phyloP scores from a whole-genome alignment of 768 basidiomycete species.

The Polyporus arcularius region DNA sequence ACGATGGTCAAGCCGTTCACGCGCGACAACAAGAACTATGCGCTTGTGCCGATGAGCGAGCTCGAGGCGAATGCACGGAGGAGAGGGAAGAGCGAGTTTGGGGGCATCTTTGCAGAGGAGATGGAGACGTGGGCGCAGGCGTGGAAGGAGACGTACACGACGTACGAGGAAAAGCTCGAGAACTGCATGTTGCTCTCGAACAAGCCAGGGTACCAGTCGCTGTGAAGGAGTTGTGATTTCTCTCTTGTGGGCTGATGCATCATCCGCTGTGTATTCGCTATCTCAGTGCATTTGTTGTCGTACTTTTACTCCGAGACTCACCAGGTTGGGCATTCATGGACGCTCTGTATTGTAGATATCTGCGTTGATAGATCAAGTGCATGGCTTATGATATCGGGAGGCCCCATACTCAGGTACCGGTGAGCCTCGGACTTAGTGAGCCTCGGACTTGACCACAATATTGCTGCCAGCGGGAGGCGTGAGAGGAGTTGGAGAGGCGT shows the following conservation, averaged over 20 bases:
- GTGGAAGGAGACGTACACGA: slow-evolving; percentile 30
- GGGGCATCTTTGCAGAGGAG: slow-evolving; percentile 35
- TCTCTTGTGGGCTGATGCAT: not conserved
- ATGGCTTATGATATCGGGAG: no score
- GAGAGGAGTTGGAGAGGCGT: not conserved
- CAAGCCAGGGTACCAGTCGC: not conserved
- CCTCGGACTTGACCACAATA: not conserved
- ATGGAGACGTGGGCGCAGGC: slow-evolving; percentile 37
- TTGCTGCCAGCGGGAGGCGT: not conserved
- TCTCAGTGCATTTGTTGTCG: not conserved
- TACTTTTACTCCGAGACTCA: no score
- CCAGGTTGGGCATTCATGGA: no score
- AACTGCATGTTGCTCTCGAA: slow-evolving; percentile 15
- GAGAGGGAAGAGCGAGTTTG: slow-evolving; percentile 17
- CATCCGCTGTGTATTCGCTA: not conserved
- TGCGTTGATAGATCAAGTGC: no score
- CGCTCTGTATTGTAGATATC: no score
- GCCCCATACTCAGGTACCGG: no score
- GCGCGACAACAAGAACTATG: slow-evolving; percentile 12
- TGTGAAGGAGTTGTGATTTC: not conserved
- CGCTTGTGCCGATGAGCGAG: slow-evolving; percentile 27
- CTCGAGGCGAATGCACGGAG: slow-evolving; percentile 26
- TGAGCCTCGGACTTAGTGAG: no score
- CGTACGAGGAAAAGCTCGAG: slow-evolving; percentile 9
- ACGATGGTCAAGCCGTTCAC: slow-evolving; percentile 36